Conservation (phyloP, 441 rosid species). For the Populus hybrid region DNA sequence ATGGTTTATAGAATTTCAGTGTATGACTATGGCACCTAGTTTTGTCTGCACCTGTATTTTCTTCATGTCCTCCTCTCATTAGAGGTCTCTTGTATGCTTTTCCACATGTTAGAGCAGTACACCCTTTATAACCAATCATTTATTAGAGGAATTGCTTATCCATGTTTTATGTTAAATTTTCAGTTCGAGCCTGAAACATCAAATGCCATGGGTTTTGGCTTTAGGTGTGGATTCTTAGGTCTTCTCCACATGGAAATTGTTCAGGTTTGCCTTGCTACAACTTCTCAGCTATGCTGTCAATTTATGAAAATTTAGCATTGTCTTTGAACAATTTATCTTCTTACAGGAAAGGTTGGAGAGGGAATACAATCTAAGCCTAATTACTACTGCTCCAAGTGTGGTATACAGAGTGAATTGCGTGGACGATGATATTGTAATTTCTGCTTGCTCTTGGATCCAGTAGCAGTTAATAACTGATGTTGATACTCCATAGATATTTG, state of each 20-base stretch:
- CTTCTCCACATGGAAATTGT: slow-evolving; percentile 99
- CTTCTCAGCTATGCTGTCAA: slow-evolving; percentile 4
- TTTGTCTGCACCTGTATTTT: not conserved
- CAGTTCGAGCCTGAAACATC: slow-evolving; percentile 99
- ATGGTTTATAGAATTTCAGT: not conserved
- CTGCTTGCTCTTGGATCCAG: slow-evolving; percentile 27
- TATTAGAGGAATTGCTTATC: slow-evolving; percentile 1
- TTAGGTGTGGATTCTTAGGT: slow-evolving; percentile 97
- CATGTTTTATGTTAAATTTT: slow-evolving; percentile 22
- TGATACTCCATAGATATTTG: slow-evolving; percentile 8
- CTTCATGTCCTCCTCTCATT: not conserved
- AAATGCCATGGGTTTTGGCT: slow-evolving; percentile 99
- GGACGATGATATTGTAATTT: slow-evolving; percentile 76
- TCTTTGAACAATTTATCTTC: slow-evolving; percentile 11
- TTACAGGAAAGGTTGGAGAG: slow-evolving; percentile 98
- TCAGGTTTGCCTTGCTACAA: slow-evolving; percentile 54
- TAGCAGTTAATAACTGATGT: slow-evolving; percentile 6
- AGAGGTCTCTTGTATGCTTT: not conserved
- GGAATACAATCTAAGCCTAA: slow-evolving; percentile 91
- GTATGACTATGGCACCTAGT: not conserved
- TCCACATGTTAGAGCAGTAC: not conserved
- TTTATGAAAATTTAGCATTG: slow-evolving; percentile 5
- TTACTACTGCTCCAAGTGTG: slow-evolving; percentile 99
- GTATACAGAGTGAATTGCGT: slow-evolving; percentile 82
- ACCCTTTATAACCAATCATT: not conserved